Conservation (phyloP, 345 rosid genomes). For the Gynandropsis gynandra region DNA sequence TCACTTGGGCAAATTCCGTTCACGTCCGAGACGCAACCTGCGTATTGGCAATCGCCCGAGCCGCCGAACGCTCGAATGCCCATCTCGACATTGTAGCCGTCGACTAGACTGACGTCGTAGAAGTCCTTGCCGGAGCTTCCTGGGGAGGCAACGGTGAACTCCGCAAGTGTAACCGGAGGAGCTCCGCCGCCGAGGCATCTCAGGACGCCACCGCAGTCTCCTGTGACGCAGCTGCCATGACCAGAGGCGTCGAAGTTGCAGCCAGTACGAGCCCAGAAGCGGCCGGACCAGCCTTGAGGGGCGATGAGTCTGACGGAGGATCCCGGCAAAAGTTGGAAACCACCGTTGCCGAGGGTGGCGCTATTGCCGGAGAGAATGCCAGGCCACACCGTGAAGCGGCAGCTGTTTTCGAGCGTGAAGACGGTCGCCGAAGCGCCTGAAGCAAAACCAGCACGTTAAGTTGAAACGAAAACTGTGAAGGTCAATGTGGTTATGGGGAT, state of each 20-base stretch:
- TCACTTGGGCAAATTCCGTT: slow-evolving; percentile 59
- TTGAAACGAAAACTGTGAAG: too few relatives aligned
- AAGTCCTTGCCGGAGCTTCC: slow-evolving; percentile 45
- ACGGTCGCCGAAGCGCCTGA: slow-evolving; percentile 32
- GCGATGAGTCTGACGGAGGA: slow-evolving; percentile 37
- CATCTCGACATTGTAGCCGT: slow-evolving; percentile 83
- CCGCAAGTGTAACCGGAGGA: slow-evolving; percentile 64
- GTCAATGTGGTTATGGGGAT: too few relatives aligned
- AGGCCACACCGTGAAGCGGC: slow-evolving; percentile 60
- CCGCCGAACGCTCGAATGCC: slow-evolving; percentile 61
- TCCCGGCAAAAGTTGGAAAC: slow-evolving; percentile 42
- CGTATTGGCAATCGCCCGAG: slow-evolving; percentile 61
- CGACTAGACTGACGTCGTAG: slow-evolving; percentile 90
- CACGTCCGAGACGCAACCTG: slow-evolving; percentile 70
- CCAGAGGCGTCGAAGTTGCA: slow-evolving; percentile 70
- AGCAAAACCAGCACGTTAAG: background rate
- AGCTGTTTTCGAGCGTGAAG: slow-evolving; percentile 52
- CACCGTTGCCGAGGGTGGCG: slow-evolving; percentile 49
- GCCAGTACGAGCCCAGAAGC: slow-evolving; percentile 84
- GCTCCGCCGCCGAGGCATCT: slow-evolving; percentile 70
- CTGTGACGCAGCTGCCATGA: slow-evolving; percentile 58
- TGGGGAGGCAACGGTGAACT: slow-evolving; percentile 54
- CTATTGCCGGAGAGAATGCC: slow-evolving; percentile 52
- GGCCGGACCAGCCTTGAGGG: slow-evolving; percentile 73
- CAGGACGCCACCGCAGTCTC: slow-evolving; percentile 67